These are phyloP conservation scores for Mycena floridula DNA, from an alignment of 768 basidiomycete genomes.

Conservation along the genomic window DNA sequence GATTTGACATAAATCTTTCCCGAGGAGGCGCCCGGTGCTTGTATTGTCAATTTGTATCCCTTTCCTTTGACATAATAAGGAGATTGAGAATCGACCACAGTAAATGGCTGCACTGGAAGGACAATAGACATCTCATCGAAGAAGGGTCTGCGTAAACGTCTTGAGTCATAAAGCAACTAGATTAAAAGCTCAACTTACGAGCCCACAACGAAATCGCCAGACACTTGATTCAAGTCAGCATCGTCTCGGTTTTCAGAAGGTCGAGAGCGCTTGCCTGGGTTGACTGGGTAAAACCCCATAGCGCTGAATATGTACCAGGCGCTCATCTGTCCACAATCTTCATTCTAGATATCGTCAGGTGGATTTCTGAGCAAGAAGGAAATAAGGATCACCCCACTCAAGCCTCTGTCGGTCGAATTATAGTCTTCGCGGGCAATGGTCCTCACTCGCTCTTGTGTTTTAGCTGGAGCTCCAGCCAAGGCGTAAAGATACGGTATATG, in stretches of 20 bases:
- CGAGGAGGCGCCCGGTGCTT: constrained; percentile 48
- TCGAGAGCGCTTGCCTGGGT: too few relatives aligned
- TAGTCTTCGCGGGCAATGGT: constrained; percentile 61
- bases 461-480: constrained; percentile 63
- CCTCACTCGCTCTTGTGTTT: constrained; percentile 65
- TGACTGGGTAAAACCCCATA: constrained; percentile 81
- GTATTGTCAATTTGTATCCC: constrained; percentile 39
- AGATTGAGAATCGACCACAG: not conserved
- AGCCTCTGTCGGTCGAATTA: constrained; percentile 58
- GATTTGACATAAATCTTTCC: constrained; percentile 60
- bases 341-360: too few relatives aligned
- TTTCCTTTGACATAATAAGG: constrained; percentile 7
- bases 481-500: constrained; percentile 83
- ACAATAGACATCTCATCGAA: constrained; percentile 48
- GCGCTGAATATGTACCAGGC: constrained; percentile 84
- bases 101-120: constrained; percentile 35
- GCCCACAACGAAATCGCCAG: constrained; percentile 70
- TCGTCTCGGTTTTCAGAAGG: too few relatives aligned
- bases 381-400: constrained; percentile 53
- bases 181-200: constrained; percentile 37
- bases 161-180: too few relatives aligned
- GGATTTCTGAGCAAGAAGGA: not conserved
- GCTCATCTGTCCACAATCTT: constrained; percentile 89
- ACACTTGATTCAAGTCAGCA: too few relatives aligned
- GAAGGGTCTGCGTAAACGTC: constrained; percentile 30